Percentiles rank a stretch among this genome's conserved stretches.
phyloP scores from a whole-genome alignment of 257 asterid species.

The Mitragyna speciosa region DNA sequence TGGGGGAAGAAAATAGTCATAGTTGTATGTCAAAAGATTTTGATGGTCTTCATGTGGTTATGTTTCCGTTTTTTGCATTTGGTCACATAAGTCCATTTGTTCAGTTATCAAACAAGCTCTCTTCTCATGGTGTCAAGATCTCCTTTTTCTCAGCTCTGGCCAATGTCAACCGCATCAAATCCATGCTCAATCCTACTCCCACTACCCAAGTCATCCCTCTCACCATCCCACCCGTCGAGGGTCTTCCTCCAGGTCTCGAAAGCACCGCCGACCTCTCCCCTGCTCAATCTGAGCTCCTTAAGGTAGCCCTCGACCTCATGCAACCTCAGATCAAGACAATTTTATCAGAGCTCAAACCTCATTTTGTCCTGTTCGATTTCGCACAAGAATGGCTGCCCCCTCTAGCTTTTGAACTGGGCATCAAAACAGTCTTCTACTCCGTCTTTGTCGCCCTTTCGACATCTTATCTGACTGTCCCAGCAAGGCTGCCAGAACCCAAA shows the following conservation, averaged over 20 bases:
- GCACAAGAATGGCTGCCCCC: slow-evolving; percentile 62
- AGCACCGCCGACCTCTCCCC: slow-evolving; percentile 45
- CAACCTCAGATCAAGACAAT: slow-evolving; percentile 45
- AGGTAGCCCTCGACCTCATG: slow-evolving; percentile 45
- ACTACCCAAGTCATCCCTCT: slow-evolving; percentile 37
- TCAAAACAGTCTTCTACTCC: slow-evolving; percentile 41
- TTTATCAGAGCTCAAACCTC: slow-evolving; percentile 39
- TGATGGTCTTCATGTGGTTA: slow-evolving; percentile 36
- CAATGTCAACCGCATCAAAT: slow-evolving; percentile 37
- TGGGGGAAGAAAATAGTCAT: background rate
- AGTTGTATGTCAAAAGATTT: background rate
- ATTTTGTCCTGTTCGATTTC: slow-evolving; percentile 54
- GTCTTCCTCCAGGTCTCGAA: slow-evolving; percentile 46
- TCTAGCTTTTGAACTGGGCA: slow-evolving; percentile 43
- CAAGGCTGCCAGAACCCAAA: slow-evolving; percentile 30
- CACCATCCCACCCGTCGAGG: slow-evolving; percentile 42
- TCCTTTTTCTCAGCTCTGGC: slow-evolving; percentile 49
- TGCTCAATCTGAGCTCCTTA: slow-evolving; percentile 43
- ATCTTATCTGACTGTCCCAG: slow-evolving; percentile 45
- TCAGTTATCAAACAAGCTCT: slow-evolving; percentile 50
- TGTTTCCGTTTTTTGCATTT: slow-evolving; percentile 57
- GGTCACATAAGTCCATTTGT: slow-evolving; percentile 62
- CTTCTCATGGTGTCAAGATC: slow-evolving; percentile 36
- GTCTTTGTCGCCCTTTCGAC: slow-evolving; percentile 47
- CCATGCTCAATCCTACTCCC: slow-evolving; percentile 36